These are phyloP conservation scores for Echeveria elegans DNA, from an alignment of 164 flowering plant genomes.

Conservation along the genomic window DNA sequence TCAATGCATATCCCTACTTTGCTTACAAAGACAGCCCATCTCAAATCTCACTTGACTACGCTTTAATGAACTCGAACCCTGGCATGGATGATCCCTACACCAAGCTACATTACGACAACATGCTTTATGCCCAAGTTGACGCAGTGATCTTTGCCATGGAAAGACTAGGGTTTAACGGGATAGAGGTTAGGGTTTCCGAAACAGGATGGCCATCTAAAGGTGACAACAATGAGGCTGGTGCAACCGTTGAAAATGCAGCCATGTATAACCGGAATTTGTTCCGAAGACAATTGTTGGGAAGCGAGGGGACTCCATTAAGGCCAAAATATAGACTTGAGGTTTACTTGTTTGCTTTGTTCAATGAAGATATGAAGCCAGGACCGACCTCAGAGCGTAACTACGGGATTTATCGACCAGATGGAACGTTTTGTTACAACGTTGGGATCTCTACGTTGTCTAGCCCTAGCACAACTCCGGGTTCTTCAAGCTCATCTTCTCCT, in stretches of 20 bases:
- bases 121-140: constrained; percentile 89
- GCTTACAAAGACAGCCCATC: constrained; percentile 66
- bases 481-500: constrained; percentile 15
- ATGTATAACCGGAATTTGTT: constrained; percentile 61
- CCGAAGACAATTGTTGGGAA: constrained; percentile 40
- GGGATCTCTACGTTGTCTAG: constrained; percentile 39
- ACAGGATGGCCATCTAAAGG: constrained; percentile 99
- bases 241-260: constrained; percentile 61
- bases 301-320: constrained; percentile 83
- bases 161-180: constrained; percentile 49
- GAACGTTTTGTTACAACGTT: constrained; percentile 74
- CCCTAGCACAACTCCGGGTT: neutral
- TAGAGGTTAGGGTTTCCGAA: constrained; percentile 78
- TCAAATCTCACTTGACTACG: constrained; percentile 54
- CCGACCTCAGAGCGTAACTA: constrained; percentile 90
- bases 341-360: constrained; percentile 79
- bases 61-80: constrained; percentile 48
- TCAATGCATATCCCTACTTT: constrained; percentile 91
- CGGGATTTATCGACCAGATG: constrained; percentile 77
- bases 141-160: constrained; percentile 63
- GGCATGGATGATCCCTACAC: constrained; percentile 79
- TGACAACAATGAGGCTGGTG: constrained; percentile 61
- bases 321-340: constrained; percentile 60
- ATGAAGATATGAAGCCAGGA: constrained; percentile 85
- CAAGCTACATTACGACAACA: constrained; percentile 71